These are phyloP conservation scores for Blastobotrys raffinosifermentans DNA, from an alignment of 1,139 yeast species.

Conservation along the genomic window DNA sequence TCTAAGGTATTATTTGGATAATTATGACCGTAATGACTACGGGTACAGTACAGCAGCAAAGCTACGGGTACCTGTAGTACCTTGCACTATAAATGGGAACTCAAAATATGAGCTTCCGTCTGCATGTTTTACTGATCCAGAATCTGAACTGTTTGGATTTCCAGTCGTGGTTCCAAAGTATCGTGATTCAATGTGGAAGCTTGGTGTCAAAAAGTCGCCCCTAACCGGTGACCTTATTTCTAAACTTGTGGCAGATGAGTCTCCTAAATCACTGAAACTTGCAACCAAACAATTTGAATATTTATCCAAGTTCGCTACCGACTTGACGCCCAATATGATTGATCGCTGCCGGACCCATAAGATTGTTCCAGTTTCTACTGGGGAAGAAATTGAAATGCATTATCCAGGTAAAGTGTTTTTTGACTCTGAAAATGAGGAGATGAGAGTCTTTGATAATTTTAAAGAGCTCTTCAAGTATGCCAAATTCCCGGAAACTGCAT, in stretches of 20 bases:
- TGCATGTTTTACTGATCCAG: conserved; percentile 25
- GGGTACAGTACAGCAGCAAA: conserved; percentile 14
- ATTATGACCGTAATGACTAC: conserved; percentile 24
- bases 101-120: conserved; percentile 20
- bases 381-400: conserved; percentile 13
- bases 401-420: conserved; percentile 26
- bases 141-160: conserved; percentile 29
- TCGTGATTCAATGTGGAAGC: conserved; percentile 26
- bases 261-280: conserved; percentile 21
- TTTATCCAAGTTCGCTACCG: conserved; percentile 22
- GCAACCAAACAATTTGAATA: conserved; percentile 29
- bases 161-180: conserved; percentile 27
- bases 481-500: conserved; percentile 22
- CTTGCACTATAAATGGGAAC: conserved; percentile 18
- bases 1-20: conserved; percentile 27
- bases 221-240: conserved; percentile 20
- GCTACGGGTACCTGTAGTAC: conserved; percentile 20
- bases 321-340: conserved; percentile 10
- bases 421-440: conserved; percentile 10
- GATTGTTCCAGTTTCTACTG: conserved; percentile 8
- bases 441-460: conserved; percentile 19
- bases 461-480: conserved; percentile 30
- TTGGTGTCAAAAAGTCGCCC: conserved; percentile 32
- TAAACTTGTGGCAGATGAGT: conserved; percentile 19
- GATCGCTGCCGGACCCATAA: conserved; percentile 8